These are phyloP conservation scores for Neofusicoccum ribis DNA, from an alignment of 2,329 filamentous ascomycete species.

Conservation along the genomic window DNA sequence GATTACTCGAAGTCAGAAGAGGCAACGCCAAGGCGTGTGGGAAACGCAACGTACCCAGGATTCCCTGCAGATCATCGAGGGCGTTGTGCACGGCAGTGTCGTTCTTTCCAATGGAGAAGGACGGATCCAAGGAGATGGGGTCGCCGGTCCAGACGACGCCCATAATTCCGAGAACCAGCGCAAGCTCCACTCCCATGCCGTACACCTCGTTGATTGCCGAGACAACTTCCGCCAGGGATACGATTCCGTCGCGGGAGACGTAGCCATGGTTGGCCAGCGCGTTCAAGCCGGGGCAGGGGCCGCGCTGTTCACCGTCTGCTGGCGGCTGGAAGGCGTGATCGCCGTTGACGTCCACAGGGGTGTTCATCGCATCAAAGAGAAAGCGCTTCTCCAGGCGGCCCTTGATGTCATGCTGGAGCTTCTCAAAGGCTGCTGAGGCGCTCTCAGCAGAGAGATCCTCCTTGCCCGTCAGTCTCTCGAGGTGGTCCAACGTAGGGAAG, in stretches of 20 bases:
- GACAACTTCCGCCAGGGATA: not conserved
- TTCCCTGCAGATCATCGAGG: constrained; percentile 42
- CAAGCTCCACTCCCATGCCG: constrained; percentile 50
- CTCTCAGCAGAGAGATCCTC: not conserved
- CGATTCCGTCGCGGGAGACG: constrained; percentile 27
- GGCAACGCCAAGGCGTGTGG: not conserved
- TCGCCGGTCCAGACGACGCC: constrained; percentile 53
- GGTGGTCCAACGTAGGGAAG: not conserved
- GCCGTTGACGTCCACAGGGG: not conserved
- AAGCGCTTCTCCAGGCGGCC: not conserved
- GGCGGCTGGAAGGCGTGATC: constrained; percentile 5
- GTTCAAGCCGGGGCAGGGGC: constrained; percentile 36
- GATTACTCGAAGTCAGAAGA: not conserved
- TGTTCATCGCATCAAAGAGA: not conserved
- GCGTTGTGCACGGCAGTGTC: constrained; percentile 36
- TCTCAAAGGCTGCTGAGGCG: not conserved
- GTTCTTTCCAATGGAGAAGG: constrained; percentile 31
- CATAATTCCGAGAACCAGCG: constrained; percentile 41
- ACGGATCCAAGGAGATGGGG: constrained; percentile 49
- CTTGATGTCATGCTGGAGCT: not conserved
- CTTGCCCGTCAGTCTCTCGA: not conserved
- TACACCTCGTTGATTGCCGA: constrained; percentile 35
- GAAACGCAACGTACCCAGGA: constrained; percentile 29
- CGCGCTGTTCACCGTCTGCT: constrained; percentile 26
- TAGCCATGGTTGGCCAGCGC: constrained; percentile 36